Base-by-base conservation (phyloP, 2,329 filamentous ascomycete species). In the Ascochyta koolunga region DNA sequence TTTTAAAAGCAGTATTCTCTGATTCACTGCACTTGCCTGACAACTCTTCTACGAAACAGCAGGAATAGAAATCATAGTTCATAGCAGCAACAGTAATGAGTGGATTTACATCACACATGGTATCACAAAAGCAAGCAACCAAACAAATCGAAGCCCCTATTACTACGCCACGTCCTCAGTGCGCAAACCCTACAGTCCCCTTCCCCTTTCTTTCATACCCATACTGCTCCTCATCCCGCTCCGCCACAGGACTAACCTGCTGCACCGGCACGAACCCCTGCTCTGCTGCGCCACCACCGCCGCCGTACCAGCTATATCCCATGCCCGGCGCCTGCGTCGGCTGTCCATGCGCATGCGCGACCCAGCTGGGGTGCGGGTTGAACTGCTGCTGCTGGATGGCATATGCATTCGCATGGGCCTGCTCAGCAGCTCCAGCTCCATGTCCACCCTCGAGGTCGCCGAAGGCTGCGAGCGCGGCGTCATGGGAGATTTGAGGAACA, bases 381-480 rank as follows among this genome's bases (percentile, higher is more conserved):
- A 25, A 13, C 5, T 42, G 35, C 25, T 37, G 47, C 33, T 46
- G 40, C 21, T 41, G 38, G 16, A 49, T 43, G 9, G 50, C 44
- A 16, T 58, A 50, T 13, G 27, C 27, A 11, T 13, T 15, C 27
- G 27, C 27, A 15, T 29, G 27, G 11, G 27, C 10, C 8, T 27
- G 7, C 10, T 2, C 24, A 3, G 11, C 29, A 6, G 11, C 11
- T 3, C 29, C 9, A 6, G n/a, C n/a, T n/a, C 27, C 27, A n/a
- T 4, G 15, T 5, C 60, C 58, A 32, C 61, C 54, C n/a, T 60
- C 67, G 11, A 74, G 47, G 9, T 62, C 54, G 11, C 60, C 62
- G 40, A 74, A 74, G 3, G 73, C 71, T 52, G 60, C n/a, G 73
- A 72, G 8, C 72, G 55, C 13, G 73, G 72, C 25, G 73, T 74